Conservation (phyloP, 441 rosid genomes). For the Populus tomentosa region DNA sequence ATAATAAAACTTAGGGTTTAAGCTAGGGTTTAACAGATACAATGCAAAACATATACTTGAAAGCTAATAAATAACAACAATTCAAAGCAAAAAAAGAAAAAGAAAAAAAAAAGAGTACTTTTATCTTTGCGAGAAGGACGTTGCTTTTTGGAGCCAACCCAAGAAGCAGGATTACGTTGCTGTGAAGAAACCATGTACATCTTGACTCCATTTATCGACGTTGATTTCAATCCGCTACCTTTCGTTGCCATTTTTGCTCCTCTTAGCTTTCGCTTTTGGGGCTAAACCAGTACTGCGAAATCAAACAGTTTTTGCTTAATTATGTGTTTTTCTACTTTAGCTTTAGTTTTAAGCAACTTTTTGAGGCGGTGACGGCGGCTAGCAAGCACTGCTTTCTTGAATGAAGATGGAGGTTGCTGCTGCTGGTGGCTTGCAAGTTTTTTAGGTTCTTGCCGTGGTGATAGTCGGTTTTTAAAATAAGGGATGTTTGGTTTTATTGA, state of each 20-base stretch:
- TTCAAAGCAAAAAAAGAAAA: neutral
- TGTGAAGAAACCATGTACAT: slow-evolving; percentile 60
- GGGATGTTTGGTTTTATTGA: no score
- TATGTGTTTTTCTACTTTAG: neutral
- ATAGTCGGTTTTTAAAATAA: neutral
- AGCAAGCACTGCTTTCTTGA: neutral
- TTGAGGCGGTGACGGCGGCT: neutral
- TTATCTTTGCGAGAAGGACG: slow-evolving; percentile 71
- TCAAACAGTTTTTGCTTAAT: neutral
- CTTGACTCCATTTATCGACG: slow-evolving; percentile 75
- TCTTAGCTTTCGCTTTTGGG: neutral
- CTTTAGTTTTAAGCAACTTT: neutral
- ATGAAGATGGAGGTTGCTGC: neutral
- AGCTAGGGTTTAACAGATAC: neutral
- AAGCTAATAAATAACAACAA: neutral
- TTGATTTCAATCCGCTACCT: slow-evolving; percentile 68
- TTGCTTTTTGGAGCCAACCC: slow-evolving; percentile 76
- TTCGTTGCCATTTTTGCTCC: slow-evolving; percentile 42
- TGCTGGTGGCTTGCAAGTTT: neutral
- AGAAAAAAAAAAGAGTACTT: slow-evolving; percentile 24
- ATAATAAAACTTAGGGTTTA: neutral
- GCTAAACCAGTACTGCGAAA: neutral
- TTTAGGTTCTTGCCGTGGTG: neutral
- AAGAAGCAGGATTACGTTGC: slow-evolving; percentile 58
- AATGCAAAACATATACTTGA: no score